Conservation (phyloP, 768 basidiomycete genomes). For the Clitopilus hobsonii region DNA sequence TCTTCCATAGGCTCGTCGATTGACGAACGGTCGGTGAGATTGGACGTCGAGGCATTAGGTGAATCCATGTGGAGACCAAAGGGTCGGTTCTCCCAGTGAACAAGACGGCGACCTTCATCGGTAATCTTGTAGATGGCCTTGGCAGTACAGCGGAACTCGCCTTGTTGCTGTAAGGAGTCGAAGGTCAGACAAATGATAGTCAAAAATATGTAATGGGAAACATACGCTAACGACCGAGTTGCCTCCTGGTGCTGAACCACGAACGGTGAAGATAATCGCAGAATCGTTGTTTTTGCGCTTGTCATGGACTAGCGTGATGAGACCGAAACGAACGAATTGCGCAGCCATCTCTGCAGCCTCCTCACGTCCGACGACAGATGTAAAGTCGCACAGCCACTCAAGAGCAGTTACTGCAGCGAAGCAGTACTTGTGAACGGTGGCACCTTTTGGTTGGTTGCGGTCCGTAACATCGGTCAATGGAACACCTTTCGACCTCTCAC, state of each 20-base stretch:
- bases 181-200: slow-evolving; percentile 6
- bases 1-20: slow-evolving; percentile 43
- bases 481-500: slow-evolving; percentile 75
- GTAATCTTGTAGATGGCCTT: slow-evolving; percentile 95
- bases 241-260: slow-evolving; percentile 71
- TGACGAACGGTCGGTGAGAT: slow-evolving; percentile 59
- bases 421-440: slow-evolving; percentile 58
- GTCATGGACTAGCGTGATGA: slow-evolving; percentile 85
- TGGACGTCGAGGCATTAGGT: slow-evolving; percentile 61
- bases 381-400: slow-evolving; percentile 98
- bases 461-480: slow-evolving; percentile 69
- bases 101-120: slow-evolving; percentile 81
- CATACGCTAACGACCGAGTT: slow-evolving; percentile 73
- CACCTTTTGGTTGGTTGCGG: slow-evolving; percentile 48
- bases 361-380: slow-evolving; percentile 91
- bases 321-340: slow-evolving; percentile 93
- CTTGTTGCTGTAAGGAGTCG: slow-evolving; percentile 61
- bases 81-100: slow-evolving; percentile 69
- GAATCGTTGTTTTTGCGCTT: slow-evolving; percentile 90
- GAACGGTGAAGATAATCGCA: slow-evolving; percentile 89
- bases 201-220: slow-evolving; percentile 12
- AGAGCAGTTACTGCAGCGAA: slow-evolving; percentile 85
- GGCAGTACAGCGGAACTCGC: slow-evolving; percentile 94
- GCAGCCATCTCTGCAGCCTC: slow-evolving; percentile 98
- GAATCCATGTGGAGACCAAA: slow-evolving; percentile 41